Percentiles rank a stretch among this genome's conserved stretches.
Conservation (phyloP, 2,329 filamentous ascomycete genomes). For the Claviceps arundinis region DNA sequence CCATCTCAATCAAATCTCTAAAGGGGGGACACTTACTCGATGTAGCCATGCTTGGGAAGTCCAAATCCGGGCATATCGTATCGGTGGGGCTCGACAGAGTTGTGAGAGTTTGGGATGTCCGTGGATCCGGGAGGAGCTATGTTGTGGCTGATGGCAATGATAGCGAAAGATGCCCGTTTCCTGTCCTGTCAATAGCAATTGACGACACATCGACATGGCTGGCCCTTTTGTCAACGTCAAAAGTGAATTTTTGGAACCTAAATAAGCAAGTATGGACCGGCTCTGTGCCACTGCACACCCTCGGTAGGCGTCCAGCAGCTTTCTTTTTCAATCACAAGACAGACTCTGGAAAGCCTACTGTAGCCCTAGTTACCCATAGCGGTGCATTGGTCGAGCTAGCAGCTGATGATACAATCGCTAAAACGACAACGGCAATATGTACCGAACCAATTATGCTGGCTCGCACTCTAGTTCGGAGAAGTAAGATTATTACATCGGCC, state of each 20-base stretch:
- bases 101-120: constrained; percentile 53
- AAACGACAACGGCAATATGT: constrained; percentile 33
- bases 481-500: constrained; percentile 15
- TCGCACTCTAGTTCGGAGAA: constrained; percentile 30
- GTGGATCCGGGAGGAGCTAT: constrained; percentile 28
- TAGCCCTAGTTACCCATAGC: constrained; percentile 51
- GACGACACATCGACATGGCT: constrained; percentile 52
- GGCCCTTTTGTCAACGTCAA: constrained; percentile 44
- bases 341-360: constrained; percentile 24
- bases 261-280: constrained; percentile 41
- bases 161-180: constrained; percentile 35
- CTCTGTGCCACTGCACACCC: constrained; percentile 35
- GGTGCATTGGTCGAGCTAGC: constrained; percentile 47
- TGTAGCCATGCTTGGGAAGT: constrained; percentile 50
- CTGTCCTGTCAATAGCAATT: constrained; percentile 49
- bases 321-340: constrained; percentile 47
- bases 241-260: constrained; percentile 51
- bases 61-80: constrained; percentile 49
- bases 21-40: constrained; percentile 54
- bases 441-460: constrained; percentile 39
- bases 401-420: constrained; percentile 26
- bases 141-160: constrained; percentile 27
- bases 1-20: constrained; percentile 48
- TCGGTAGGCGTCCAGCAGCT: constrained; percentile 43
- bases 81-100: constrained; percentile 58